These are phyloP conservation scores for Lagerstroemia speciosa DNA, from an alignment of 345 rosid genomes.

Conservation along the genomic window DNA sequence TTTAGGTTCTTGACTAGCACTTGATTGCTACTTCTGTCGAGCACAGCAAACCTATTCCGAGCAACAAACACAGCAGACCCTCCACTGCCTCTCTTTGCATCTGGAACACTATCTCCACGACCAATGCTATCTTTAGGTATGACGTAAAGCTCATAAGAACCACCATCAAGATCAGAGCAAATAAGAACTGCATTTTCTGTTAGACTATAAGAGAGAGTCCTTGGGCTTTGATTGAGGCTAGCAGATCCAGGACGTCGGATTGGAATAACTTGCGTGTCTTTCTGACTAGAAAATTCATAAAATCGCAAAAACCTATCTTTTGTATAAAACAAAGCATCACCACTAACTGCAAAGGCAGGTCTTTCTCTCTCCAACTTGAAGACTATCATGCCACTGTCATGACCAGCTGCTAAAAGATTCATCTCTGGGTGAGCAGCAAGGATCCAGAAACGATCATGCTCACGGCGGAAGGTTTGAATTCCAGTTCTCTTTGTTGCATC, in stretches of 20 bases:
- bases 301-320: conserved; percentile 78
- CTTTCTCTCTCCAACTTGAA: conserved; percentile 95
- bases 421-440: conserved; percentile 91
- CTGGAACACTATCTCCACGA: conserved; percentile 61
- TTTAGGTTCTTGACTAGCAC: conserved; percentile 70
- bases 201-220: conserved; percentile 86
- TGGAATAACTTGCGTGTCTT: conserved; percentile 71
- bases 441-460: conserved; percentile 94
- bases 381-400: conserved; percentile 94
- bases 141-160: conserved; percentile 78
- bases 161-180: conserved; percentile 89
- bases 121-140: conserved; percentile 70
- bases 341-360: conserved; percentile 83
- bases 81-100: conserved; percentile 81
- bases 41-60: conserved; percentile 80
- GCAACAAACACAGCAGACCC: conserved; percentile 80
- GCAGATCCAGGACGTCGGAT: conserved; percentile 74
- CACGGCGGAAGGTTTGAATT: conserved; percentile 89
- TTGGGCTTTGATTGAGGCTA: conserved; percentile 77
- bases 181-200: conserved; percentile 81
- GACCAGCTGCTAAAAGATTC: conserved; percentile 96
- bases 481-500: conserved; percentile 88
- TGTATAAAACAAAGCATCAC: conserved; percentile 63
- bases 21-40: conserved; percentile 79
- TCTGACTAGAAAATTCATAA: conserved; percentile 68